Base-by-base conservation (phyloP, 2,329 filamentous ascomycete genomes). In the Penicillium sp. region DNA sequence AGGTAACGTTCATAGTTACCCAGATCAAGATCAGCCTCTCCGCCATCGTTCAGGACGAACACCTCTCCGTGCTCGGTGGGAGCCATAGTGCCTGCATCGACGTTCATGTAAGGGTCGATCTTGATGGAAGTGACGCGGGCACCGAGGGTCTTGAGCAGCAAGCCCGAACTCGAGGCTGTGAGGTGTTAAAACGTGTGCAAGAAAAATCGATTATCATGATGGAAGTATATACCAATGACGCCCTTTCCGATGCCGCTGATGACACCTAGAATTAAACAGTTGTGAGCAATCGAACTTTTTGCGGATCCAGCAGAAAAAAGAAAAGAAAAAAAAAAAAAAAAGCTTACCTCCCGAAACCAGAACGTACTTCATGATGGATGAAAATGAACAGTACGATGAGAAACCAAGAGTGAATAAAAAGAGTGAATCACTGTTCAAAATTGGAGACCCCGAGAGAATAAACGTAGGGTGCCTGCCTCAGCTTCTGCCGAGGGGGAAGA, bases 1-100 rank as follows among this genome's bases (percentile, higher is more conserved):
- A 96, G 86, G 71, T 96, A 96, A 39, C 88, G 83, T 72, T 90
- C 88, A 75, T 90, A 90, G 74, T 90, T 90, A 61, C 88, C 88
- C 29, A 91, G 79, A 71, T 91, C 88, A 54, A 91, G 82, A 68
- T 90, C 87, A 59, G 87, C 84, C 74, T 91, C 89, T 63, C 89
- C 89, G 60, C 90, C 90, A 67, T 94, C 91, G 65, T 90, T 86
- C 54, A 94, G 83, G 45, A 97, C 92, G 70, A 93, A 96, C 63
- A 89, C 88, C 77, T 96, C 92, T 62, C 92, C 92, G 71, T 96
- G 91, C 63, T 66, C 62, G 51, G 54, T 65, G 44, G 63, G 64
- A 26, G 64, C 55, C 85, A 89, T 88, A 45, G 83, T 86, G 52
- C 87, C 87, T n/a, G 88, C 87, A 79, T 90, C 87, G 71, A 90